Base-by-base conservation (phyloP, 2,329 filamentous ascomycete species). In the Penicillium thymicola region DNA sequence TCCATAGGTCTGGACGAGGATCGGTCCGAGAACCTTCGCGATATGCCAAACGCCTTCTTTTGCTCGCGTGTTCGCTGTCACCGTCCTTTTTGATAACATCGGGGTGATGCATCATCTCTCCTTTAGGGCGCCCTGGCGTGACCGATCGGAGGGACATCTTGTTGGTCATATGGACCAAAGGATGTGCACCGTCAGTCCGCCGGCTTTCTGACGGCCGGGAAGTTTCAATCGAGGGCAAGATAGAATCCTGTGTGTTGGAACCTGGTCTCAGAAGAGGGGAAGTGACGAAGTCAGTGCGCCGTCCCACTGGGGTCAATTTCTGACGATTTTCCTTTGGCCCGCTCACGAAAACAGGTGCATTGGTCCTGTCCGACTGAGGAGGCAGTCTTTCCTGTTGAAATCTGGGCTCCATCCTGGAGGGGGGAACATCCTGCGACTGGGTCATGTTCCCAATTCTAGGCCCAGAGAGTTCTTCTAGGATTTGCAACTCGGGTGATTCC, bases 181-280 rank as follows among this genome's bases (percentile, higher is more conserved):
- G 60, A 45, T 46, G 27, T 6, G 54, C 34, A 44, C 59, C 60
- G 58, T 66, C 66, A 50, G 61, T 57, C 14, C 59, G 60, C 56
- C 65, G 67, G 55, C 53, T 63, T 40, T 70, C 64, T 48, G 51
- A 27, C 37, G 65, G 51, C 48, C 63, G 55, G 38, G 66, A 49
- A 51, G 48, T 54, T 57, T 76, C 74, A 60, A 76, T 74, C 34
- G 73, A 75, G 16, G 71, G 73, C 14, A 75, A 58, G 45, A 68
- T 66, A 43, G 60, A 65, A 47, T 72, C 68, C 64, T 69, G 70
- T 37, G 60, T 58, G 49, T 62, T 65, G 42, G 59, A 46, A 38
- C 47, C 62, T 50, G 58, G 40, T 43, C 62, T 60, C 50, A 54
- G 44, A 46, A 60, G 59, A 49, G 57, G 58, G 38, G 62, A 51